Percentiles rank a stretch among this genome's conserved stretches.
Evolutionary conservation across 805 yeast species (phyloP).

Genomic region (Metschnikowia lochheadii): DNA sequence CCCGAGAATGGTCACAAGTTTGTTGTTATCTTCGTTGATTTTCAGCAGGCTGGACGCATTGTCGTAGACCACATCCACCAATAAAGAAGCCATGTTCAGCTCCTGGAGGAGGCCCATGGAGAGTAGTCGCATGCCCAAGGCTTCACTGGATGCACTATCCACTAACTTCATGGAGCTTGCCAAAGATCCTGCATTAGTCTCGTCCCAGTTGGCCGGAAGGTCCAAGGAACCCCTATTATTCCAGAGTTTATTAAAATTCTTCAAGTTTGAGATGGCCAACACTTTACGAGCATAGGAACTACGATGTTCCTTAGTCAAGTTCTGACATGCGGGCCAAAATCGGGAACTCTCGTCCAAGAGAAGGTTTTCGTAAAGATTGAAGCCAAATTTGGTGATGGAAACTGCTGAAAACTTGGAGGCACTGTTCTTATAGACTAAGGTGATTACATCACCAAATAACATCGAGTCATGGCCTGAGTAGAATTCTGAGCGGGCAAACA

Average conservation of each 20-base stretch:
- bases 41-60: slow-evolving; percentile 37
- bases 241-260: slow-evolving; percentile 60
- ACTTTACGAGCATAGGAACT: slow-evolving; percentile 64
- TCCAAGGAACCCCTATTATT: slow-evolving; percentile 26
- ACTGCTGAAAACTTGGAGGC: slow-evolving; percentile 47
- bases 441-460: slow-evolving; percentile 43
- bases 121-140: slow-evolving; percentile 55
- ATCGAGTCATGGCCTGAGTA: slow-evolving; percentile 46
- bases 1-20: slow-evolving; percentile 71
- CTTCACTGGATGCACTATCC: slow-evolving; percentile 47
- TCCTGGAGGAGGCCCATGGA: slow-evolving; percentile 55
- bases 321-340: slow-evolving; percentile 76
- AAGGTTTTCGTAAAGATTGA: slow-evolving; percentile 36
- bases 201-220: slow-evolving; percentile 58
- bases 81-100: slow-evolving; percentile 45
- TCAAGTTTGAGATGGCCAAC: slow-evolving; percentile 68
- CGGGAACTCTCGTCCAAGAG: slow-evolving; percentile 42
- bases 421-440: slow-evolving; percentile 49
- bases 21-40: slow-evolving; percentile 62
- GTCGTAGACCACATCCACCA: slow-evolving; percentile 71
- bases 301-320: slow-evolving; percentile 47
- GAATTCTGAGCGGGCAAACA: slow-evolving; percentile 49
- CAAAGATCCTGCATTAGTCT: slow-evolving; percentile 75
- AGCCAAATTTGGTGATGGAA: slow-evolving; percentile 63
- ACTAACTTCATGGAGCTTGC: slow-evolving; percentile 64